These are phyloP conservation scores for Scenedesmus sp. DNA, from an alignment of 163 green algal species.

Conservation along the genomic window DNA sequence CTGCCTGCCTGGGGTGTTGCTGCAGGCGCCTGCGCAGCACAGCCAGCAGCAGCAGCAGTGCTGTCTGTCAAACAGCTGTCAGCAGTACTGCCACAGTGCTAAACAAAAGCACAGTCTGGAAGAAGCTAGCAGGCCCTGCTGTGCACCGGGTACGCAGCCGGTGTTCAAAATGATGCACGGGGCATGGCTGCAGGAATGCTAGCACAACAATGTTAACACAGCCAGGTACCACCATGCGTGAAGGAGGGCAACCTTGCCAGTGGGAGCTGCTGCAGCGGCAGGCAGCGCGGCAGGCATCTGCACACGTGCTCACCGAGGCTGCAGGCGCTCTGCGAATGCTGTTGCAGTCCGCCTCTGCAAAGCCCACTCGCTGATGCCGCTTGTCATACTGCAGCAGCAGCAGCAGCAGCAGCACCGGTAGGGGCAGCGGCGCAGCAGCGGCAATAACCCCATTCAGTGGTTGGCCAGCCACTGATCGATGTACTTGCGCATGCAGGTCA, in stretches of 20 bases:
- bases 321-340: not conserved
- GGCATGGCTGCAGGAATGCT: too few species aligned
- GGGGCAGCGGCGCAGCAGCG: too few species aligned
- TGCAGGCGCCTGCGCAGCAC: not conserved
- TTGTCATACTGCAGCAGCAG: slow-evolving; percentile 76
- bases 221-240: too few species aligned
- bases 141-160: too few species aligned
- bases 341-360: slow-evolving; percentile 69
- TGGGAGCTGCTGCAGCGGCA: too few species aligned
- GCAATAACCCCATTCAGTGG: too few species aligned
- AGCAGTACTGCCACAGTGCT: slow-evolving; percentile 54
- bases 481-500: not conserved
- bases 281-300: slow-evolving; percentile 23
- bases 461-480: too few species aligned
- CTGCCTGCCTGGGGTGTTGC: slow-evolving; percentile 13
- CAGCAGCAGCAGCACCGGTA: not conserved
- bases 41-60: not conserved
- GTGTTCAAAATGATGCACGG: too few species aligned
- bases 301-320: slow-evolving; percentile 4
- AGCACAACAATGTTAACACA: too few species aligned
- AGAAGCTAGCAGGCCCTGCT: too few species aligned
- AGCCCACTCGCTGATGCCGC: slow-evolving; percentile 71
- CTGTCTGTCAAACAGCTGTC: not conserved
- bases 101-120: too few species aligned
- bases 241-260: too few species aligned